Base-by-base conservation (phyloP, 164 flowering plant genomes). In the Tetrastigma voinierianum region DNA sequence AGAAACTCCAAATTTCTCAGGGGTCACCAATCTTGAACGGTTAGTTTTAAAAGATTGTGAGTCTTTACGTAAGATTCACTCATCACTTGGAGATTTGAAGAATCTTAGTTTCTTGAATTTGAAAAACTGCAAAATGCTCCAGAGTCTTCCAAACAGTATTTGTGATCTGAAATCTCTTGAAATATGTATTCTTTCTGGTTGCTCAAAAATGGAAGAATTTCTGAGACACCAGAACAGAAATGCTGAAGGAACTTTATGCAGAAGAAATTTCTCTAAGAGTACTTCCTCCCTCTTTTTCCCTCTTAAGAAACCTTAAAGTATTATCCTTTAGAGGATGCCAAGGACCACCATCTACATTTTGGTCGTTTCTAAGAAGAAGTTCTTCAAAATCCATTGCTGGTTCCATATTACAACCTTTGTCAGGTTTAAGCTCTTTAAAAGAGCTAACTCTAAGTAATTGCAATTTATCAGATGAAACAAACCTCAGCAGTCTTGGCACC, bases 51-150 rank as follows among this genome's bases (percentile, higher is more conserved):
- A 52, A 25, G 59, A 51, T 0, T 76, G 79, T 52, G 46, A 2
- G 15, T 72, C 61, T 44, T 54, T 76, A 45, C n/a, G 44, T 16
- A 45, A 64, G 25, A 46, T 75, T 14, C 69, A 67, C 12, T 8
- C 68, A 21, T 64, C 78, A 8, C 52, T 75, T 48, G 52, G 59
- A 11, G 6, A 24, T 64, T 54, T 71, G 0, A 23, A 20, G 5
- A 60, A 59, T 4, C 72, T 75, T 10, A 25, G 12, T 23, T 12
- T 2, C 5, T 14, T 72, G 48, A 17, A 67, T 14, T 3, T 70
- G 14, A n/a, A 16, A 2, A 63, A 48, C 13, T 74, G 78, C 70
- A 21, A n/a, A 23, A 44, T 13, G 1, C 67, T 74, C 0, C 45
- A 9, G n/a, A 49, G 15, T 57, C 57, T 70, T 13, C 77, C 77